Conservation (phyloP, 208 protist species). For the Jaenimonas drosophilae region DNA sequence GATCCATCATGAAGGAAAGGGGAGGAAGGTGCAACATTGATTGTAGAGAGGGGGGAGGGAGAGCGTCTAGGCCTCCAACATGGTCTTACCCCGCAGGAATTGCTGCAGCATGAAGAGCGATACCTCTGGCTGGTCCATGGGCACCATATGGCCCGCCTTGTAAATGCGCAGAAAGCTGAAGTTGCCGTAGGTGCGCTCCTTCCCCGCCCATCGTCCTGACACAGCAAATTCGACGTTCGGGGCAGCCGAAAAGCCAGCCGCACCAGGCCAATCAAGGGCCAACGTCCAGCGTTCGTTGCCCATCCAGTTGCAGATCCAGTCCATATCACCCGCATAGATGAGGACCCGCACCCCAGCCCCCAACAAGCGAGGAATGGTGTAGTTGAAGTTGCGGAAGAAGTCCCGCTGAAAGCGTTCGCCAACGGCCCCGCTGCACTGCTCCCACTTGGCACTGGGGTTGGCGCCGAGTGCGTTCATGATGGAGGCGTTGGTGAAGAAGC, state of each 20-base stretch:
- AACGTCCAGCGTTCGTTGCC: constrained; percentile 80
- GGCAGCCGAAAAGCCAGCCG: constrained; percentile 33
- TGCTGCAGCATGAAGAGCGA: constrained; percentile 30
- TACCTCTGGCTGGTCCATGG: constrained; percentile 69
- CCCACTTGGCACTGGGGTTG: constrained; percentile 18
- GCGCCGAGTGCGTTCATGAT: constrained; percentile 54
- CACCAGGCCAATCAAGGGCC: constrained; percentile 61
- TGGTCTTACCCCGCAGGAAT: constrained; percentile 26
- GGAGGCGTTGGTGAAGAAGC: constrained; percentile 44
- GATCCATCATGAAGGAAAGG: too few species aligned
- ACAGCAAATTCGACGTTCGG: constrained; percentile 20
- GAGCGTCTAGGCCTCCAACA: too few species aligned
- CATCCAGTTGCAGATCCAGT: constrained; percentile 92
- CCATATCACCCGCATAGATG: constrained; percentile 86
- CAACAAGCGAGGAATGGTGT: constrained; percentile 47
- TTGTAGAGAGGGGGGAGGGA: too few species aligned
- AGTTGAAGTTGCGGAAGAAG: constrained; percentile 56
- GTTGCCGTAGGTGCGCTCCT: constrained; percentile 16
- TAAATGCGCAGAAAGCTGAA: constrained; percentile 77
- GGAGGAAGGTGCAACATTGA: too few species aligned
- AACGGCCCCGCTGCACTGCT: constrained; percentile 46
- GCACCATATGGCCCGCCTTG: constrained; percentile 85
- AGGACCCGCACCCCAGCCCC: constrained; percentile 60
- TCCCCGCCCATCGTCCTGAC: constrained; percentile 11
- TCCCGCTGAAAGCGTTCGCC: constrained; percentile 43